These are phyloP conservation scores for Neurospora discreta DNA, from an alignment of 495 filamentous ascomycete species.

Conservation along the genomic window DNA sequence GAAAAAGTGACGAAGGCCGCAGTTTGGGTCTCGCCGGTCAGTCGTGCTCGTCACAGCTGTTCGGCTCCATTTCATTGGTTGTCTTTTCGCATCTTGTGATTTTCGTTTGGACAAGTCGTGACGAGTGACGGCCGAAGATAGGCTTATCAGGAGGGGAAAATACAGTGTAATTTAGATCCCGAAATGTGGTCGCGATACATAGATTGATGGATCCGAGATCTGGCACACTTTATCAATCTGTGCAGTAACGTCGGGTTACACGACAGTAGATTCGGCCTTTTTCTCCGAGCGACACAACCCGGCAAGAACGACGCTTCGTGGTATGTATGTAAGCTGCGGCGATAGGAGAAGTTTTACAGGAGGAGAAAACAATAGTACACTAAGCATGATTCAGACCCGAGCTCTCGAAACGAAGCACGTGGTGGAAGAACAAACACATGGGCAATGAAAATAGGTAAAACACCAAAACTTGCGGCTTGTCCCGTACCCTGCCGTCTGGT, in stretches of 20 bases:
- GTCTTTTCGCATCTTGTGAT: background rate
- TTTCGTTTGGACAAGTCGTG: background rate
- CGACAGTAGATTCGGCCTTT: too few relatives aligned
- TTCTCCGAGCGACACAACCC: too few relatives aligned
- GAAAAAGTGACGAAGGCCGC: background rate
- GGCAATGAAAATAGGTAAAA: background rate
- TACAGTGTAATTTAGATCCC: background rate
- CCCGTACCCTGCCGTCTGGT: background rate
- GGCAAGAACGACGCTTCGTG: too few relatives aligned
- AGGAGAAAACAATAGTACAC: background rate
- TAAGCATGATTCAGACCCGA: background rate
- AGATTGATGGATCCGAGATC: background rate
- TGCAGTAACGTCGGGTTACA: too few relatives aligned
- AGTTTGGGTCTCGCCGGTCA: background rate
- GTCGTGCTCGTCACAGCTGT: background rate
- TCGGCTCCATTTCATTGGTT: background rate
- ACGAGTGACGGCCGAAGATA: background rate
- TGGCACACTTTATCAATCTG: too few relatives aligned
- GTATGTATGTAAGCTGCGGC: too few relatives aligned
- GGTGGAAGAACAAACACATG: background rate
- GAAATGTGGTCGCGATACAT: background rate
- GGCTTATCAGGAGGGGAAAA: background rate
- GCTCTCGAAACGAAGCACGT: background rate
- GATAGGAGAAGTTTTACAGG: too few relatives aligned
- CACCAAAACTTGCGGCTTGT: background rate